Conservation (phyloP, 1,139 yeast species). For the Magnusiomyces suaveolens region DNA sequence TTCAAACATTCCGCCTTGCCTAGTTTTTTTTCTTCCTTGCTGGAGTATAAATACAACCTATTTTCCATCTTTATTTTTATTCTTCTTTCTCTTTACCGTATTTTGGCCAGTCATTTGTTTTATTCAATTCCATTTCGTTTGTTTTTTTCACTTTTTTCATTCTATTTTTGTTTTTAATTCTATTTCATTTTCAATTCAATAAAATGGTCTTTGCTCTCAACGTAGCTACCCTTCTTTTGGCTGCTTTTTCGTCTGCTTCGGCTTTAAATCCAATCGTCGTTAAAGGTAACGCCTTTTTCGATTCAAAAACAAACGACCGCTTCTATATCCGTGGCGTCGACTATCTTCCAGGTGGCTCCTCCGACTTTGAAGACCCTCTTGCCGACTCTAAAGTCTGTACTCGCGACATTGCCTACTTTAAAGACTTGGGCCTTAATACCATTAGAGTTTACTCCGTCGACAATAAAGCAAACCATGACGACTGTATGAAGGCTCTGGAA, state of each 20-base stretch:
- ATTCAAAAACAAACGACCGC: constrained; percentile 42
- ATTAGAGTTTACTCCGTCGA: constrained; percentile 66
- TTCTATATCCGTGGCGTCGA: constrained; percentile 59
- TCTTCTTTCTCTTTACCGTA: too few relatives aligned
- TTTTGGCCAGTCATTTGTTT: too few relatives aligned
- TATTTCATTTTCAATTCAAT: too few relatives aligned
- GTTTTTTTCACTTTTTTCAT: too few relatives aligned
- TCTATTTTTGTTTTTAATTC: too few relatives aligned
- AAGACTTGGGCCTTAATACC: constrained; percentile 56
- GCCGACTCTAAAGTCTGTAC: constrained; percentile 54
- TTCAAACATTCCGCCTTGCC: too few relatives aligned
- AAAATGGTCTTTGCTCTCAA: neutral
- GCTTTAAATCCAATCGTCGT: constrained; percentile 35
- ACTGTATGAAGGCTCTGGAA: constrained; percentile 52
- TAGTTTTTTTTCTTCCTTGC: too few relatives aligned
- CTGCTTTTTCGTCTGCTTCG: neutral
- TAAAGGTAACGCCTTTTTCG: constrained; percentile 70
- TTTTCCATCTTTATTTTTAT: too few relatives aligned
- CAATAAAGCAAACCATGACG: constrained; percentile 53
- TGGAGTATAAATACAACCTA: too few relatives aligned
- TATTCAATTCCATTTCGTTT: too few relatives aligned
- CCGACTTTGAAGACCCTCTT: constrained; percentile 43
- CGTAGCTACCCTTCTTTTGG: neutral
- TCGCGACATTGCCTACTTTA: constrained; percentile 62
- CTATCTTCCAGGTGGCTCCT: constrained; percentile 57